Percentiles rank a stretch among this genome's conserved stretches.
Conservation (phyloP, 805 yeast genomes). For the Cyberlindnera mississippiensis region DNA sequence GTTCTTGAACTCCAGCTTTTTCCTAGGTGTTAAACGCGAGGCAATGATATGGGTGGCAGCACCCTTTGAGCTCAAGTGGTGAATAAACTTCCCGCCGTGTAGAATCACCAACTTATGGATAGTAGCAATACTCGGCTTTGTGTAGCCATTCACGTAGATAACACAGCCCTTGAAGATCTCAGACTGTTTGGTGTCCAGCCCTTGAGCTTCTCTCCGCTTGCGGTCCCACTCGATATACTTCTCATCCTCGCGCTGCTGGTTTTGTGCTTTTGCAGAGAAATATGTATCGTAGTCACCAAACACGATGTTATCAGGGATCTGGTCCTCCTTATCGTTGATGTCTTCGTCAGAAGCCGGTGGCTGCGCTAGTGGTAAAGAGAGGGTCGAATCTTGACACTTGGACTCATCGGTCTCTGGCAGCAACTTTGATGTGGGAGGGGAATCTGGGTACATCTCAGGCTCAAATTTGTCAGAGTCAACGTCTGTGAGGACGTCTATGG, state of each 20-base stretch:
- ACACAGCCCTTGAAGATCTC: conserved; percentile 57
- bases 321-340: background rate
- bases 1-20: conserved; percentile 57
- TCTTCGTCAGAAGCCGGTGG: conserved; percentile 1
- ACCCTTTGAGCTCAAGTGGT: conserved; percentile 65
- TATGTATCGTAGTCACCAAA: conserved; percentile 71
- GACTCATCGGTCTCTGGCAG: conserved; percentile 1
- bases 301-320: conserved; percentile 15
- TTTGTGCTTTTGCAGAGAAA: conserved; percentile 53
- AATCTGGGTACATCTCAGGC: background rate
- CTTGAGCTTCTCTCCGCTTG: conserved; percentile 29
- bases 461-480: too few species aligned
- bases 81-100: conserved; percentile 77
- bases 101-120: conserved; percentile 66
- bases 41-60: conserved; percentile 85
- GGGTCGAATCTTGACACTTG: conserved; percentile 2
- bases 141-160: conserved; percentile 85
- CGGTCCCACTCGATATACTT: conserved; percentile 47
- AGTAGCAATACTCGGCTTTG: conserved; percentile 71
- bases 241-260: conserved; percentile 58
- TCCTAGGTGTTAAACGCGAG: conserved; percentile 70
- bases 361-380: conserved; percentile 19
- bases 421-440: background rate
- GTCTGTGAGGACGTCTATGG: too few species aligned
- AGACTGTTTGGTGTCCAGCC: conserved; percentile 8